A percentile compares a stretch with the other conserved stretches of the same genome.
Conservation (phyloP, 345 rosid genomes). For the Citrus hindsii region DNA sequence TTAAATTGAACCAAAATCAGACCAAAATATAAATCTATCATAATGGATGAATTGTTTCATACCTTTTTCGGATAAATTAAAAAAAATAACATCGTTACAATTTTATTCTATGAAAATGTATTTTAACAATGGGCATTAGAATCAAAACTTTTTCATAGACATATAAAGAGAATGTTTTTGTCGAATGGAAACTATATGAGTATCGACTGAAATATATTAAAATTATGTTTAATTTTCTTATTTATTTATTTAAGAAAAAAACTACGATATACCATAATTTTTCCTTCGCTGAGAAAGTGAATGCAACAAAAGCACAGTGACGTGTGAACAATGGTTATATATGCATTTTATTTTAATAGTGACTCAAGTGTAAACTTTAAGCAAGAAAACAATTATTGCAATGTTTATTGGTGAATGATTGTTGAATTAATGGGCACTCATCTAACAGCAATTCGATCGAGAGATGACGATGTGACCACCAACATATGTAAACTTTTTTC, state of each 20-base stretch:
- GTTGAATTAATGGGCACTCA: neutral
- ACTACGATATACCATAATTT: too few species aligned
- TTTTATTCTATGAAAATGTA: too few species aligned
- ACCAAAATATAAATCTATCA: neutral
- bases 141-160: too few species aligned
- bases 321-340: neutral
- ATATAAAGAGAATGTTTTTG: too few species aligned
- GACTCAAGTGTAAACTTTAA: neutral
- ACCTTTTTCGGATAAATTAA: neutral
- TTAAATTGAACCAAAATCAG: fast-evolving
- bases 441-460: neutral
- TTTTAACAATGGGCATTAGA: neutral
- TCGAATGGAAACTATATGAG: too few species aligned
- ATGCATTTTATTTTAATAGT: neutral
- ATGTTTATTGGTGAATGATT: neutral
- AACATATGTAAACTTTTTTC: too few species aligned
- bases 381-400: neutral
- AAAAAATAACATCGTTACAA: neutral
- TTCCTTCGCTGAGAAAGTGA: neutral
- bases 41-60: too few species aligned
- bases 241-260: too few species aligned
- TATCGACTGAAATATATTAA: too few species aligned
- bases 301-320: neutral
- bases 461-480: neutral
- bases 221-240: too few species aligned